Base-by-base conservation (phyloP, 2,329 filamentous ascomycete species). In the Myriosclerotinia curreyana region DNA sequence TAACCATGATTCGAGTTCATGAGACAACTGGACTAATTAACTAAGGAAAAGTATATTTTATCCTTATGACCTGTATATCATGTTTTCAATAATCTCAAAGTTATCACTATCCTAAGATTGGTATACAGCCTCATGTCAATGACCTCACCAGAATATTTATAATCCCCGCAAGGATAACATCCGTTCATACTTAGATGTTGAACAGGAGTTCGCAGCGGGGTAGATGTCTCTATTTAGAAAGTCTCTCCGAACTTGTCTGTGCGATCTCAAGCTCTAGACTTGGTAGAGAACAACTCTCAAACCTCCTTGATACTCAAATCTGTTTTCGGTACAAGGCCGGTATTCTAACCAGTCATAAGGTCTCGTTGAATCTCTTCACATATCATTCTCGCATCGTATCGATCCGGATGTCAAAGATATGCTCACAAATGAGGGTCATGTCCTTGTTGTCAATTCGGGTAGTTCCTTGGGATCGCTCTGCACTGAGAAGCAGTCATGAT, bases 251-350 rank as follows among this genome's bases (percentile, higher is more conserved):
- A 48, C 9, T 20, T 25, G 55, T 49, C 42, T 48, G 55, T 59
- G 42, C 42, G 7, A 40, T 36, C 55, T 48, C 28, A 25, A 58
- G 7, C 55, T 58, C 55, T 59, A 36, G 42, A 48, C n/a, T 25
- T 15, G 28, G 54, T 48, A 31, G 31, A 36, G 44, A 48, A 48
- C 8, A 36, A 49, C 55, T 59, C 42, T 59, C 55, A 59, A 59
- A 59, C 55, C 55, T 36, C 55, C 44, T 56, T 46, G 25, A 46
- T 46, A 56, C 40, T 3, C 38, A 17, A 25, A 15, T 48, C n/a
- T 59, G 25, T 36, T 48, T 59, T 59, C 42, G 42, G 55, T 42
- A 20, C 55, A 22, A 48, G 20, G 36, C 42, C 42, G 44, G 44
- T 48, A 7, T 48, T 5, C 42, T 36, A 34, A 7, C 55, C 42